Evolutionary conservation across 169 alveolate genomes (phyloP).

Genomic region (Babesia sp.): DNA sequence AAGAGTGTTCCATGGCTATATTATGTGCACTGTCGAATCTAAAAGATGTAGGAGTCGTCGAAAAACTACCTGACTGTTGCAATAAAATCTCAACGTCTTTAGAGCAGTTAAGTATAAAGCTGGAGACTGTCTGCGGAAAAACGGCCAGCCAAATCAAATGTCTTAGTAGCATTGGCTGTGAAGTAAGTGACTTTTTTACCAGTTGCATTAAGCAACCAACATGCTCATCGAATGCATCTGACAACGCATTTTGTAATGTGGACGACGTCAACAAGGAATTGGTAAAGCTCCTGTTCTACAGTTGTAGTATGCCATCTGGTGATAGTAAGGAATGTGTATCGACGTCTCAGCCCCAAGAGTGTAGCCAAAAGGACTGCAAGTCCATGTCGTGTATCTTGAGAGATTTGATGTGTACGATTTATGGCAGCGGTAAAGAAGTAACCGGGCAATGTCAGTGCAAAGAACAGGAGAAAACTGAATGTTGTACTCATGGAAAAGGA

Average conservation of each 20-base stretch:
- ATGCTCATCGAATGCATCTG: too few species aligned
- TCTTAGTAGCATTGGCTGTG: not conserved
- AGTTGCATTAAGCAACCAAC: too few species aligned
- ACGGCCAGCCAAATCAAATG: not conserved
- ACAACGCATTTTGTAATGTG: not conserved
- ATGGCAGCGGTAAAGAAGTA: not conserved
- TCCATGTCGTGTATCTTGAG: not conserved
- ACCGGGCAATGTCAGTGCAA: not conserved
- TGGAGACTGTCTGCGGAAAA: not conserved
- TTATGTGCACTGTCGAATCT: not conserved
- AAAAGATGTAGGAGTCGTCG: not conserved
- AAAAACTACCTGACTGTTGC: not conserved
- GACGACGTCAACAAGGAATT: not conserved
- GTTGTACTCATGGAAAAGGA: not conserved
- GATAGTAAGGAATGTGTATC: too few species aligned
- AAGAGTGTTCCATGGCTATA: not conserved
- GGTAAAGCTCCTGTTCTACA: not conserved
- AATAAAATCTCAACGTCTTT: not conserved
- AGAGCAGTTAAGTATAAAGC: not conserved
- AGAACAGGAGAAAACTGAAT: not conserved
- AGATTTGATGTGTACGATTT: not conserved
- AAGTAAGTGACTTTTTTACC: not conserved
- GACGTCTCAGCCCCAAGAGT: too few species aligned
- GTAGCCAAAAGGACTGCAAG: not conserved
- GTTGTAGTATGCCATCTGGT: not conserved